Evolutionary conservation across 2,329 filamentous ascomycete species (phyloP).

Genomic region (Lomentospora prolificans): DNA sequence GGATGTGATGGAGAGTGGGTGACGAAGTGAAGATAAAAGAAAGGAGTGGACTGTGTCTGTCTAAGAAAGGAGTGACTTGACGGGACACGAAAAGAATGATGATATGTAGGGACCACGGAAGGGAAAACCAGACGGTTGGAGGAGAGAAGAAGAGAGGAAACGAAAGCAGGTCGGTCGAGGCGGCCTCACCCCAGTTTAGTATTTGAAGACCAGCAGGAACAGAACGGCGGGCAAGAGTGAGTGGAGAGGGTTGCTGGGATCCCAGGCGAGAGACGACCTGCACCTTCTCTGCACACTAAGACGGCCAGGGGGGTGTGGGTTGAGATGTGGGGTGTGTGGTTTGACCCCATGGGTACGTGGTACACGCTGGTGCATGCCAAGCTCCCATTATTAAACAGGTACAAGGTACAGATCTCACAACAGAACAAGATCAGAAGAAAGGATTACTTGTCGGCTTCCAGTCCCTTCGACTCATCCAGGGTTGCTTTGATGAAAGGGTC

Average conservation of each 20-base stretch:
- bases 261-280: background rate
- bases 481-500: slow-evolving; percentile 1
- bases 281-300: background rate
- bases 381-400: background rate
- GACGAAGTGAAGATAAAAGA: slow-evolving; percentile 5
- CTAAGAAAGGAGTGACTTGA: slow-evolving; percentile 9
- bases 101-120: background rate
- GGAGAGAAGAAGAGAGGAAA: slow-evolving; percentile 4
- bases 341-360: background rate
- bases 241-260: background rate
- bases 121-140: slow-evolving; percentile 6
- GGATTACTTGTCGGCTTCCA: too few relatives aligned
- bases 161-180: slow-evolving; percentile 3
- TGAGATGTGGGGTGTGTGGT: background rate
- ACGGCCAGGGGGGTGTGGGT: background rate
- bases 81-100: slow-evolving; percentile 5
- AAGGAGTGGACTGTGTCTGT: slow-evolving; percentile 8
- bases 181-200: slow-evolving; percentile 7
- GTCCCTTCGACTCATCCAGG: too few relatives aligned
- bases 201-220: background rate
- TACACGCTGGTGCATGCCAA: background rate
- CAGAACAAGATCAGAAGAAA: too few relatives aligned
- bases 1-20: background rate
- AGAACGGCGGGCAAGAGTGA: background rate
- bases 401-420: background rate